These are phyloP conservation scores for Aspergillus spinulosporus DNA, from an alignment of 2,329 filamentous ascomycete genomes.

Conservation along the genomic window DNA sequence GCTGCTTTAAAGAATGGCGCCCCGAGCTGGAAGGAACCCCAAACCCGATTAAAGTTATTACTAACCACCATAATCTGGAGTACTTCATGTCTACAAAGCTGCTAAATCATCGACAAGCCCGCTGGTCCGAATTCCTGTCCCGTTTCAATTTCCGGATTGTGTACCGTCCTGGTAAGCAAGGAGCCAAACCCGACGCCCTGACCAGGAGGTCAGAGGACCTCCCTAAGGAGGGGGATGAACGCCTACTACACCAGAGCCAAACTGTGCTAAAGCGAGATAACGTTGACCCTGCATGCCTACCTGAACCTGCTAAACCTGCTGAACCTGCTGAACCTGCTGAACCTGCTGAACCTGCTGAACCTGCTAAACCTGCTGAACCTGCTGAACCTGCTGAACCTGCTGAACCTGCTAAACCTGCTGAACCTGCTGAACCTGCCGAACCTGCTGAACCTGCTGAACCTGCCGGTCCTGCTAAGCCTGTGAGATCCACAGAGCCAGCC, in stretches of 20 bases:
- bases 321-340: no score
- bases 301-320: no score
- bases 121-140: neutral
- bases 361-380: no score
- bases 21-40: neutral
- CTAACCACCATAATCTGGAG: neutral
- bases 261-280: neutral
- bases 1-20: neutral
- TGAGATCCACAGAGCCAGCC: no score
- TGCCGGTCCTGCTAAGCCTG: no score
- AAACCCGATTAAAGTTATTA: neutral
- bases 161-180: neutral
- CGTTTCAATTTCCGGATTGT: neutral
- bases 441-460: no score
- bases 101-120: neutral
- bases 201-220: no score
- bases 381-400: no score
- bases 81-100: neutral
- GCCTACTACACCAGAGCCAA: neutral
- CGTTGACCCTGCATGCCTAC: no score
- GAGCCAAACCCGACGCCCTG: neutral
- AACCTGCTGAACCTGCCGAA: no score
- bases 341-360: no score
- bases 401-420: no score
- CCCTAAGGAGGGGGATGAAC: neutral